A percentile compares a stretch with the other conserved stretches of the same genome.
phyloP scores from a whole-genome alignment of 106 monocot genomes.

The Dendrobium officinale region DNA sequence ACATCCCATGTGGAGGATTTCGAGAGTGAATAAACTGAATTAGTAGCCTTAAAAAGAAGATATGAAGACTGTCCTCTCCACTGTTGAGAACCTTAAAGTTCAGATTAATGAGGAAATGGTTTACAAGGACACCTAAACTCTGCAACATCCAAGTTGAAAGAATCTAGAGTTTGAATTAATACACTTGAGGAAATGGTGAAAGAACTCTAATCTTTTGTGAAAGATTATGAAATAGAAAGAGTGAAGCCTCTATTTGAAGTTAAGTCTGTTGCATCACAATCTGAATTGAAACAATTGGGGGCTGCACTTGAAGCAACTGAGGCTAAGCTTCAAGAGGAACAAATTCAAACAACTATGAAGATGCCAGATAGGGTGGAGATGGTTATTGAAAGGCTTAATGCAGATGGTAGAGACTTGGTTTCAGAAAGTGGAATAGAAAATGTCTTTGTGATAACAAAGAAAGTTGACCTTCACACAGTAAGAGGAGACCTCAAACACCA shows the following conservation, averaged over 20 bases:
- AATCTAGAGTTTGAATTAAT: slow-evolving; percentile 34
- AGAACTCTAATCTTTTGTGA: slow-evolving; percentile 14
- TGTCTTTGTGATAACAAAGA: too few relatives aligned
- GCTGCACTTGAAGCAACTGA: slow-evolving; percentile 39
- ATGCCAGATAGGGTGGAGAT: slow-evolving; percentile 16
- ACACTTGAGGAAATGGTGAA: slow-evolving; percentile 35
- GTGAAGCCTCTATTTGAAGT: background rate
- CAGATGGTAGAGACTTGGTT: slow-evolving; percentile 19
- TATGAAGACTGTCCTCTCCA: slow-evolving; percentile 26
- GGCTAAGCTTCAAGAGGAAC: slow-evolving; percentile 37
- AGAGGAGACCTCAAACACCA: too few relatives aligned
- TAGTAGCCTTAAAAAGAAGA: slow-evolving; percentile 32
- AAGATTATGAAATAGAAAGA: background rate
- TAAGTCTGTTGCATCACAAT: background rate
- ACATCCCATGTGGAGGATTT: slow-evolving; percentile 19
- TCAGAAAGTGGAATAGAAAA: slow-evolving; percentile 5
- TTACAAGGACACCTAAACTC: slow-evolving; percentile 36
- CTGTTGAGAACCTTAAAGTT: slow-evolving; percentile 38
- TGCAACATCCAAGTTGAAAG: slow-evolving; percentile 45
- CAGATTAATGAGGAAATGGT: slow-evolving; percentile 33
- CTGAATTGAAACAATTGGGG: slow-evolving; percentile 25
- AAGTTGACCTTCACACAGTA: too few relatives aligned
- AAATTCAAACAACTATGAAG: slow-evolving; percentile 37
- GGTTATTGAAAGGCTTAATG: too few relatives aligned
- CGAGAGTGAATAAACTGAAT: slow-evolving; percentile 21